Conservation (phyloP, 345 rosid species). For the Brassica incana region DNA sequence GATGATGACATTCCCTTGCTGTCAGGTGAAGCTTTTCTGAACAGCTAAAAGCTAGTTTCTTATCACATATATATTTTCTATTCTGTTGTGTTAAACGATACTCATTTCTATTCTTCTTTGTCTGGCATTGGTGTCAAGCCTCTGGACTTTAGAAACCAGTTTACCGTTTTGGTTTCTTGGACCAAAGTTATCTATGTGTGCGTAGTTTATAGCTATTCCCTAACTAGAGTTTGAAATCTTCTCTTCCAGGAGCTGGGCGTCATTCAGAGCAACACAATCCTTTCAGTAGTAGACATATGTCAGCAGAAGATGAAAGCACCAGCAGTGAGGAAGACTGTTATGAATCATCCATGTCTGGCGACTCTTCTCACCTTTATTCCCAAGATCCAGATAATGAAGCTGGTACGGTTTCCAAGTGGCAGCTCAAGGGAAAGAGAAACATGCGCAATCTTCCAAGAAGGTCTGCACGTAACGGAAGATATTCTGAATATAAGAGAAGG, state of each 20-base stretch:
- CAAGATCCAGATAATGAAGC: constrained; percentile 56
- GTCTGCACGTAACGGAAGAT: constrained; percentile 50
- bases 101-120: constrained; percentile 8
- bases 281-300: constrained; percentile 48
- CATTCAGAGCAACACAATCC: constrained; percentile 29
- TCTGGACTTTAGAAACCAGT: not conserved
- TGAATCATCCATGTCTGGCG: constrained; percentile 73
- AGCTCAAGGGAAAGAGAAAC: constrained; percentile 84
- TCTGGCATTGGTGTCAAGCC: constrained; percentile 4
- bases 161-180: not conserved
- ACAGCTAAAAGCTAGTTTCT: constrained; percentile 17
- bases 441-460: constrained; percentile 62
- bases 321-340: constrained; percentile 73
- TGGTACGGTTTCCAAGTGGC: constrained; percentile 78
- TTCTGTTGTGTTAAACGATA: not conserved
- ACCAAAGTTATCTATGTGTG: not conserved
- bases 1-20: constrained; percentile 61
- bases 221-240: constrained; percentile 29
- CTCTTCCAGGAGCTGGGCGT: constrained; percentile 36
- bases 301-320: constrained; percentile 59
- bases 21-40: constrained; percentile 56
- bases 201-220: not conserved
- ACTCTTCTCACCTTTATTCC: constrained; percentile 50
- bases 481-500: constrained; percentile 46
- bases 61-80: constrained; percentile 8